Base-by-base conservation (phyloP, 139 green algal species). In the Closterium sp. region DNA sequence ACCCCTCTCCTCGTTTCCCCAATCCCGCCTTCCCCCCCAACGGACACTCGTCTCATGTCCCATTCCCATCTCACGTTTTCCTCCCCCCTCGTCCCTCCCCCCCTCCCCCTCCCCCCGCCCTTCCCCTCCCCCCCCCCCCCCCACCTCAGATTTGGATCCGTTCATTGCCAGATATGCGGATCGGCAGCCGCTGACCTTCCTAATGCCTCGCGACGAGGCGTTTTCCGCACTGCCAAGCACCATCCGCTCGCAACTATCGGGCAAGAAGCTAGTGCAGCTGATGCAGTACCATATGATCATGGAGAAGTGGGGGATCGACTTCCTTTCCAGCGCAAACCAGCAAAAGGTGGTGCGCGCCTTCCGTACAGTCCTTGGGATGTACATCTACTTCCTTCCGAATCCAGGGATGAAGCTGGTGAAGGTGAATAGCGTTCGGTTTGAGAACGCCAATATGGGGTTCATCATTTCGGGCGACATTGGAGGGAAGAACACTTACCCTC, bases 21-120 rank as follows among this genome's bases (percentile, higher is more conserved):
- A 28, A 3, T 19, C 16, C 55, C 36, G 4, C 6, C 55, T 76
- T 28, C 55, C 55, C 55, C 25, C 55, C 16, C n/a, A n/a, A n/a
- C n/a, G n/a, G n/a, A n/a, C n/a, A 76, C 4, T 76, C 10, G 55
- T 2, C 55, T 16, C 55, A 16, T 76, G 16, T 76, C 55, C 55
- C 55, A 28, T 76, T 3, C 12, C 4, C 16, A 2, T 28, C 55
- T 76, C 55, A 16, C 9, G 23, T 76, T 76, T 76, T 76, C 55
- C 23, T 76, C 16, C 23, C 25, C 55, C 4, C 55, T 28, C 55
- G n/a, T n/a, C 55, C 12, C 43, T 8, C 91, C 33, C 93, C 93
- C 84, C 84, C 85, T 8, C 85, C 93, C 23, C 83, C 91, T 19
- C 93, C 93, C 55, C 89, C 92, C 64, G 21, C 89, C n/a, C 88